Evolutionary conservation across 257 asterid species (phyloP).

Genomic region (Scutellaria barbata): DNA sequence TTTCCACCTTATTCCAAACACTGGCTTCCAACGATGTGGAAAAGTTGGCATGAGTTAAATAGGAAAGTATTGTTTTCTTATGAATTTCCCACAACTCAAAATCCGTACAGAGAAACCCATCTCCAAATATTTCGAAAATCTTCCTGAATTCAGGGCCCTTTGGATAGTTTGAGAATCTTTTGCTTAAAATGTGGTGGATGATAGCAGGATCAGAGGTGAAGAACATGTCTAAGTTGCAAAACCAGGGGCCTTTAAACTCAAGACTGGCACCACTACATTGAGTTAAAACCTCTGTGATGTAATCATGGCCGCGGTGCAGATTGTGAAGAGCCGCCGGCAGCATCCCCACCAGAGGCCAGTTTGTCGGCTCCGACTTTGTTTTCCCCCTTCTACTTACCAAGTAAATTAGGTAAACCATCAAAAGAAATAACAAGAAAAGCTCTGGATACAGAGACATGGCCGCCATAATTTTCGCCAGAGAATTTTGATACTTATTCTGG

Average conservation of each 20-base stretch:
- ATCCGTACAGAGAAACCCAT: conserved; percentile 56
- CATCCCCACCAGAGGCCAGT: conserved; percentile 57
- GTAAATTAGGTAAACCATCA: neutral
- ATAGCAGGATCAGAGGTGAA: conserved; percentile 57
- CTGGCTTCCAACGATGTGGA: conserved; percentile 16
- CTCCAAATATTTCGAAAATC: conserved; percentile 54
- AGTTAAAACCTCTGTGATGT: conserved; percentile 36
- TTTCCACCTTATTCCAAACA: conserved; percentile 44
- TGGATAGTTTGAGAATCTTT: conserved; percentile 1
- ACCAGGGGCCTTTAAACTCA: conserved; percentile 41
- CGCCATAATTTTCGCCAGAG: neutral
- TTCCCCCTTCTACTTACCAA: conserved; percentile 23
- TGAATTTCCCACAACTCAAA: conserved; percentile 54
- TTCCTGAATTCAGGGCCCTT: conserved; percentile 52
- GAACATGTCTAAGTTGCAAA: conserved; percentile 42
- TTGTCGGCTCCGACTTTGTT: conserved; percentile 39
- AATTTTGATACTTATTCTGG: too few relatives aligned
- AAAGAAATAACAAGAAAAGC: conserved; percentile 9
- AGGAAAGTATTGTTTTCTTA: conserved; percentile 35
- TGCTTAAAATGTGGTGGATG: conserved; percentile 53
- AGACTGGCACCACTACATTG: conserved; percentile 38
- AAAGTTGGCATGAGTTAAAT: conserved; percentile 32
- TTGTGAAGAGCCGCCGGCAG: conserved; percentile 45
- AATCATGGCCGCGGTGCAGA: conserved; percentile 38
- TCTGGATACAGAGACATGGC: conserved; percentile 5